A percentile compares a stretch with the other conserved stretches of the same genome.
phyloP scores from a whole-genome alignment of 371 early-diverging fungal species.

The Parasitella parasitica region DNA sequence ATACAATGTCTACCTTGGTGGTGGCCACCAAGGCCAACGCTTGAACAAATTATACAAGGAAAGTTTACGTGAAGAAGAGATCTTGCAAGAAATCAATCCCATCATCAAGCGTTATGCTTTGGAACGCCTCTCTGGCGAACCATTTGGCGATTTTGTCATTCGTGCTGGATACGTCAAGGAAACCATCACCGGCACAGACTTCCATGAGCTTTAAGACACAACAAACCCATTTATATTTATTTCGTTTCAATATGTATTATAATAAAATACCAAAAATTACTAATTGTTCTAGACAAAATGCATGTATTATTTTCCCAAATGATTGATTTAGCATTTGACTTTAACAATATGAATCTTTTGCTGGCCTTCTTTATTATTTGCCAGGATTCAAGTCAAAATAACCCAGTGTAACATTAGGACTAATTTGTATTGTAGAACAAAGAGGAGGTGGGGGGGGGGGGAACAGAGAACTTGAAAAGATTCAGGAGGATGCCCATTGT shows the following conservation, averaged over 20 bases:
- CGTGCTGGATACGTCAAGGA: slow-evolving; percentile 85
- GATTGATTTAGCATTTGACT: too few species aligned
- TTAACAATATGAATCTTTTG: too few species aligned
- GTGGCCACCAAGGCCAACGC: slow-evolving; percentile 83
- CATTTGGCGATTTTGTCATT: slow-evolving; percentile 93
- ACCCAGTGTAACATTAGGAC: neutral
- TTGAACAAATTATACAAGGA: slow-evolving; percentile 90
- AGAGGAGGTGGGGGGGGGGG: too few species aligned
- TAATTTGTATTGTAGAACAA: neutral
- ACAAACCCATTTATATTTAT: neutral
- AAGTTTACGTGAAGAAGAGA: slow-evolving; percentile 83
- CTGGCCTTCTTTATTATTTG: too few species aligned
- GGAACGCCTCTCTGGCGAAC: slow-evolving; percentile 73
- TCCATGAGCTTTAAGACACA: slow-evolving; percentile 57
- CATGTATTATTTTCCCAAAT: too few species aligned
- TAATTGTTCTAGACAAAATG: neutral
- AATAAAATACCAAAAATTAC: neutral
- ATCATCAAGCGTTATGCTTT: slow-evolving; percentile 80
- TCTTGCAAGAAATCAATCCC: slow-evolving; percentile 71
- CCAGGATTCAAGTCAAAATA: neutral
- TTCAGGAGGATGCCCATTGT: neutral
- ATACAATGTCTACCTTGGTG: slow-evolving; percentile 95
- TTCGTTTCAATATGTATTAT: neutral
- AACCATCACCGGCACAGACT: slow-evolving; percentile 74
- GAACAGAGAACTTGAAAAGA: too few species aligned